phyloP scores from a whole-genome alignment of 306 rosid genomes.

The Trifolium pratense region DNA sequence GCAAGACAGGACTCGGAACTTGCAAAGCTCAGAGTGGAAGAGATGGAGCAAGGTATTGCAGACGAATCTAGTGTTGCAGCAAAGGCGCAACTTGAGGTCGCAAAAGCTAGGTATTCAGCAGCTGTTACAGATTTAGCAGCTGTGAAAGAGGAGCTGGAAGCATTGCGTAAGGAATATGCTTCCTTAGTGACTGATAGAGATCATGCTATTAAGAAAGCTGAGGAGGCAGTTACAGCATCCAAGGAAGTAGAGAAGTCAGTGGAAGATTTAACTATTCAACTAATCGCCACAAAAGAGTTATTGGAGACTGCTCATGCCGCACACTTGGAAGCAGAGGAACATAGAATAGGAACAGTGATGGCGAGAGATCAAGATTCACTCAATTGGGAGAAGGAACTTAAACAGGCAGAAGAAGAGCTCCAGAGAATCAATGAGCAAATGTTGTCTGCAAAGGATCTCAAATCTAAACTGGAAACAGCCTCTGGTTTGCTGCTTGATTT shows the following conservation, averaged over 20 bases:
- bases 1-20: conserved; percentile 98
- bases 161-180: conserved; percentile 70
- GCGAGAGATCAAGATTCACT: conserved; percentile 96
- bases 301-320: conserved; percentile 90
- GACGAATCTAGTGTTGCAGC: conserved; percentile 97
- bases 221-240: conserved; percentile 81
- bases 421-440: conserved; percentile 75
- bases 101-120: conserved; percentile 80
- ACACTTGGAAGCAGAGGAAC: conserved; percentile 97
- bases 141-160: conserved; percentile 81
- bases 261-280: conserved; percentile 89
- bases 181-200: conserved; percentile 76
- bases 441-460: conserved; percentile 76
- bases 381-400: conserved; percentile 91
- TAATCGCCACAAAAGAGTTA: conserved; percentile 82
- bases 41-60: conserved; percentile 99
- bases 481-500: conserved; percentile 78
- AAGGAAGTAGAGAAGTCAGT: conserved; percentile 92
- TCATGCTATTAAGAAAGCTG: conserved; percentile 75
- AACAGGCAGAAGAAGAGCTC: conserved; percentile 88
- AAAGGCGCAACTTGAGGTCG: conserved; percentile 98
- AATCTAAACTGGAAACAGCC: conserved; percentile 83
- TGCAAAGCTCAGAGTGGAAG: conserved; percentile 97
- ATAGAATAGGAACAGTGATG: conserved; percentile 89
- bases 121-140: conserved; percentile 80